These are phyloP conservation scores for Uronychia binucleata DNA, from an alignment of 73 alveolate genomes.

Conservation along the genomic window DNA sequence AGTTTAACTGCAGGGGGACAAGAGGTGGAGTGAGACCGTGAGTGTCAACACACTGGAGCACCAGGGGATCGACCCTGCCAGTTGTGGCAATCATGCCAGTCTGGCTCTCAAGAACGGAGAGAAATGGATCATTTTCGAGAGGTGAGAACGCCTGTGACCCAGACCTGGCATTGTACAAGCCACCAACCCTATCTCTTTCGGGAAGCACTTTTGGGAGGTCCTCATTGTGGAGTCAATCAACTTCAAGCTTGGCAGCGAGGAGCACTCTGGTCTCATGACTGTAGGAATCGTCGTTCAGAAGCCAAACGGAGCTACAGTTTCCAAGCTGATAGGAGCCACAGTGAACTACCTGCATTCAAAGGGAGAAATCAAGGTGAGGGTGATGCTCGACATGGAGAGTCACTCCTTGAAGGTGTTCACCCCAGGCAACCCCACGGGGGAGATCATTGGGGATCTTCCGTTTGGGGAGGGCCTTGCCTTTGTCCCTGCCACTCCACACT, in stretches of 20 bases:
- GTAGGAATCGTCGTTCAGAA: constrained; percentile 47
- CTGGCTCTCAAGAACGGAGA: neutral
- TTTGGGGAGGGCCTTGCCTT: neutral
- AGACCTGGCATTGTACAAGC: constrained; percentile 64
- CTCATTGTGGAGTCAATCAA: constrained; percentile 8
- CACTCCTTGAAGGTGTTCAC: constrained; percentile 39
- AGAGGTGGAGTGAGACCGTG: constrained; percentile 60
- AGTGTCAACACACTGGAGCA: constrained; percentile 53
- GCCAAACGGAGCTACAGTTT: constrained; percentile 6
- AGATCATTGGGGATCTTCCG: constrained; percentile 50
- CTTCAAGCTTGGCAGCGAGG: constrained; percentile 16
- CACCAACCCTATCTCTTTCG: constrained; percentile 52
- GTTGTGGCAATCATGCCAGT: constrained; percentile 48
- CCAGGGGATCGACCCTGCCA: constrained; percentile 31
- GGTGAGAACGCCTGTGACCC: neutral
- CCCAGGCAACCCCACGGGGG: constrained; percentile 48
- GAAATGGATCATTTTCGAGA: constrained; percentile 49
- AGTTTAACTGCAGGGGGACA: constrained; percentile 53
- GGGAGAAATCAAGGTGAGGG: constrained; percentile 42
- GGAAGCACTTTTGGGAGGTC: constrained; percentile 67
- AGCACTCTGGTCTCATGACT: constrained; percentile 47
- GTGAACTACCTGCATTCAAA: constrained; percentile 41
- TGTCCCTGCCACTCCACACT: neutral
- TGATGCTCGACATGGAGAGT: constrained; percentile 47
- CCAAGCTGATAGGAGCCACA: constrained; percentile 46